Evolutionary conservation across 768 basidiomycete species (phyloP).

Genomic region (Leccinum disarticulatum): DNA sequence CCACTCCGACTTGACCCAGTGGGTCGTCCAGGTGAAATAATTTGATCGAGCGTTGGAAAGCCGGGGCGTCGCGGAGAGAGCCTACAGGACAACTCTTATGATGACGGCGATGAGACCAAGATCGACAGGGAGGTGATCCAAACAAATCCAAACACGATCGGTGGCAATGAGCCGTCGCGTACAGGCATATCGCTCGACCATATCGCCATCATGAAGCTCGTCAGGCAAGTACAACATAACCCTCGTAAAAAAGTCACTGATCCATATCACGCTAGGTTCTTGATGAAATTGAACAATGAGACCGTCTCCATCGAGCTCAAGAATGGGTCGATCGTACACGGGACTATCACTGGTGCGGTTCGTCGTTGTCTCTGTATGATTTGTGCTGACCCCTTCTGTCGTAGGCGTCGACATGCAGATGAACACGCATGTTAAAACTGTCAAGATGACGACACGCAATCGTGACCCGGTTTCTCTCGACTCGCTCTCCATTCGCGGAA

Average conservation of each 20-base stretch:
- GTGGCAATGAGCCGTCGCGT: slow-evolving; percentile 14
- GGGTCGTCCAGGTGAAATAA: too few relatives aligned
- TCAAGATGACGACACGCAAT: slow-evolving; percentile 93
- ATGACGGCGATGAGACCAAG: neutral
- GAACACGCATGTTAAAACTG: slow-evolving; percentile 98
- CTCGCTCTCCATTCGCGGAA: slow-evolving; percentile 90
- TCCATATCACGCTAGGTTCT: slow-evolving; percentile 57
- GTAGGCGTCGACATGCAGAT: slow-evolving; percentile 98
- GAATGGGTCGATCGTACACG: slow-evolving; percentile 93
- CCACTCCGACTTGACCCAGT: too few relatives aligned
- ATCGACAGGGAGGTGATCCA: neutral
- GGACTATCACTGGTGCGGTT: slow-evolving; percentile 91
- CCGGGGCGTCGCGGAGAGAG: too few relatives aligned
- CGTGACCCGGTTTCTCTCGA: slow-evolving; percentile 87
- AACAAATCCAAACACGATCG: slow-evolving; percentile 25
- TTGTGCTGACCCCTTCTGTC: slow-evolving; percentile 1
- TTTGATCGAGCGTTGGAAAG: too few relatives aligned
- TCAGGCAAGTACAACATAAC: slow-evolving; percentile 49
- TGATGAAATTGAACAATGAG: slow-evolving; percentile 99
- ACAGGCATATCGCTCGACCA: slow-evolving; percentile 24
- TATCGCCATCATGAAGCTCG: slow-evolving; percentile 70
- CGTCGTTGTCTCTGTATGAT: neutral
- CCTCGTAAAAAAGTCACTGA: slow-evolving; percentile 20
- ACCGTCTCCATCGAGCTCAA: slow-evolving; percentile 98
- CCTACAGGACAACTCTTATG: too few relatives aligned